Evolutionary conservation across 2,329 filamentous ascomycete species (phyloP).

Genomic region (Mollisia scopiformis): DNA sequence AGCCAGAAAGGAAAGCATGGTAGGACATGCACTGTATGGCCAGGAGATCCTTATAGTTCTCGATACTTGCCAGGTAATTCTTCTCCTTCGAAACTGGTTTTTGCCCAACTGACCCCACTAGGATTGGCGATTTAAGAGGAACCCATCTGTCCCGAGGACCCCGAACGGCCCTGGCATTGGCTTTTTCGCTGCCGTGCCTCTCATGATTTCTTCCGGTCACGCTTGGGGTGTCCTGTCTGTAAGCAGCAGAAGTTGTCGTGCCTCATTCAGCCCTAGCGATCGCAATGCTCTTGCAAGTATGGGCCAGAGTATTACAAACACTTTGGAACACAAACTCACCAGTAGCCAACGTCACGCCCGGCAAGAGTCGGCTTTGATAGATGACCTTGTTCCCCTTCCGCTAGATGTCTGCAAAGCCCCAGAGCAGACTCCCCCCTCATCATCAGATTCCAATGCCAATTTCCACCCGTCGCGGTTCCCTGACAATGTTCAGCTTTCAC

Average conservation of each 20-base stretch:
- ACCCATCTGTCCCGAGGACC: neutral
- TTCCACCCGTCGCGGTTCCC: neutral
- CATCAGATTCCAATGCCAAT: neutral
- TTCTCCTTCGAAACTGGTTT: neutral
- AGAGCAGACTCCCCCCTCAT: neutral
- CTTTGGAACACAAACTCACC: no score
- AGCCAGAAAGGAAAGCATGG: neutral
- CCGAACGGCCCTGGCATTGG: neutral
- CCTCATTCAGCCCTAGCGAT: neutral
- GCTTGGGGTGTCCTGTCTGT: neutral
- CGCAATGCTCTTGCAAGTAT: no score
- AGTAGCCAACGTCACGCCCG: no score
- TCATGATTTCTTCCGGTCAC: neutral
- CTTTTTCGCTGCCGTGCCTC: neutral
- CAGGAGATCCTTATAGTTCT: neutral
- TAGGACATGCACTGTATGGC: neutral
- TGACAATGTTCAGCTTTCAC: neutral
- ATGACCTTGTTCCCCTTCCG: neutral
- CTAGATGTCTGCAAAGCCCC: neutral
- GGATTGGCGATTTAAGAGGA: neutral
- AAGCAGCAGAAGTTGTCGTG: neutral
- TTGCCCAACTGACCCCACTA: neutral
- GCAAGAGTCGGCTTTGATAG: neutral
- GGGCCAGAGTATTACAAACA: no score
- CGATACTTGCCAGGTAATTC: neutral